A percentile compares a stretch with the other conserved stretches of the same genome.
Evolutionary conservation across 1,284 basidiomycete species (phyloP).

Genomic region (Sporisorium graminicola): DNA sequence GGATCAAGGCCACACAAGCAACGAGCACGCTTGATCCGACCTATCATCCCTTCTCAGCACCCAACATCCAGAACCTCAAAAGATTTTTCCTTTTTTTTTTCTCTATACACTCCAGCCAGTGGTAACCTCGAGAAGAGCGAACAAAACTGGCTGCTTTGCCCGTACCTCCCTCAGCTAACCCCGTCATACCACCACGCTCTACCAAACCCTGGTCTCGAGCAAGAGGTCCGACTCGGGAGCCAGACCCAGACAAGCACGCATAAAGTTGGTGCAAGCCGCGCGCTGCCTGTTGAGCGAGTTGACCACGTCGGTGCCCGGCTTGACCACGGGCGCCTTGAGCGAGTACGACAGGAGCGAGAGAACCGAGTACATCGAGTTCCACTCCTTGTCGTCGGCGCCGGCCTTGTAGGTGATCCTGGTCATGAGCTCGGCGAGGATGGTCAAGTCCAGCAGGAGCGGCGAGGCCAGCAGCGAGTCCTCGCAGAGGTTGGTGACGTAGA

Average conservation of each 20-base stretch:
- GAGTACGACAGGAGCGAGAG: constrained; percentile 66
- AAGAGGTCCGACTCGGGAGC: constrained; percentile 67
- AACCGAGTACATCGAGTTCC: constrained; percentile 67
- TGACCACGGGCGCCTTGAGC: constrained; percentile 96
- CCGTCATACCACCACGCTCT: not conserved
- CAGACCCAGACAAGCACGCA: constrained; percentile 74
- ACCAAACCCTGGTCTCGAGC: constrained; percentile 67
- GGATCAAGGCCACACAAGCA: not conserved
- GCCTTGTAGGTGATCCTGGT: constrained; percentile 84
- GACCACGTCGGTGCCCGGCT: constrained; percentile 92
- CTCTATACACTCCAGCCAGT: too few relatives aligned
- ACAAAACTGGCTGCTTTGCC: constrained; percentile 6
- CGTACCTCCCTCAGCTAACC: not conserved
- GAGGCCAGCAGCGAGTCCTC: constrained; percentile 95
- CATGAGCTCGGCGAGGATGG: constrained; percentile 93
- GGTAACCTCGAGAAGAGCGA: not conserved
- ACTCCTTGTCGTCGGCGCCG: constrained; percentile 51
- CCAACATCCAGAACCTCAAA: too few relatives aligned
- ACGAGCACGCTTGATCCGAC: constrained; percentile 2
- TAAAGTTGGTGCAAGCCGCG: constrained; percentile 90
- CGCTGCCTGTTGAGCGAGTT: constrained; percentile 95
- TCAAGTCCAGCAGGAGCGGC: constrained; percentile 92
- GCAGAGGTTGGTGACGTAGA: constrained; percentile 57
- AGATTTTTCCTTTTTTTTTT: too few relatives aligned
- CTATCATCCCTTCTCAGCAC: not conserved